A percentile compares a stretch with the other conserved stretches of the same genome.
Evolutionary conservation across 192 early-diverging fungal species (phyloP).

Genomic region (Spinellus fusiger): DNA sequence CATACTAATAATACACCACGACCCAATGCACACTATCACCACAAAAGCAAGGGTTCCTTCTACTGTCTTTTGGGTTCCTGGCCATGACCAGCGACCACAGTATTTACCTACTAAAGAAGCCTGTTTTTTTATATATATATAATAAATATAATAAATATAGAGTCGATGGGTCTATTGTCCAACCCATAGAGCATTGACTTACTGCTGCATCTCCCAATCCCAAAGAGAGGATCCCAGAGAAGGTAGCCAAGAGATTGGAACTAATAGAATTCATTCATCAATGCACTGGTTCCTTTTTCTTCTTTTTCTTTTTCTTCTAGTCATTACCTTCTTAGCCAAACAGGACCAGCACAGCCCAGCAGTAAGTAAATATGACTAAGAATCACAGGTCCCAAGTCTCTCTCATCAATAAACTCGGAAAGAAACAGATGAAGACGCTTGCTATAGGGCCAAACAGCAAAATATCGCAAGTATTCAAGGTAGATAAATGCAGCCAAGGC

Average conservation of each 20-base stretch:
- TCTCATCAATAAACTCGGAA: constrained; percentile 73
- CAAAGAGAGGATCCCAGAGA: constrained; percentile 80
- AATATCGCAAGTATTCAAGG: constrained; percentile 76
- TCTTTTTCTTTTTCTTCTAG: not conserved
- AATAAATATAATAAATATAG: not conserved
- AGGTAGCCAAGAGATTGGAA: constrained; percentile 37
- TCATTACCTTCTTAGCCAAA: constrained; percentile 73
- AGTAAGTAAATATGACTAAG: constrained; percentile 87
- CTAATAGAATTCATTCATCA: constrained; percentile 4
- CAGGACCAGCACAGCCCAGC: constrained; percentile 82
- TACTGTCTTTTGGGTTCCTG: constrained; percentile 68
- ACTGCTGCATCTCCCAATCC: constrained; percentile 83
- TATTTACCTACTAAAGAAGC: constrained; percentile 82
- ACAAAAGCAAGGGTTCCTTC: constrained; percentile 87
- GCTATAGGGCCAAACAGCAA: constrained; percentile 63
- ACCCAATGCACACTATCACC: constrained; percentile 50
- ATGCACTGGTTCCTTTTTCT: not conserved
- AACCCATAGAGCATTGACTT: not conserved
- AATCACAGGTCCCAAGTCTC: constrained; percentile 79
- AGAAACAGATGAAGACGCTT: constrained; percentile 65
- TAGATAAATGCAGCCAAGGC: constrained; percentile 68
- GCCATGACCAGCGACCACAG: constrained; percentile 71
- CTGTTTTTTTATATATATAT: not conserved
- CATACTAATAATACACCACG: constrained; percentile 23
- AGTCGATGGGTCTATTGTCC: not conserved